Conservation (phyloP, 257 asterid species). For the Solanum medicagineum region DNA sequence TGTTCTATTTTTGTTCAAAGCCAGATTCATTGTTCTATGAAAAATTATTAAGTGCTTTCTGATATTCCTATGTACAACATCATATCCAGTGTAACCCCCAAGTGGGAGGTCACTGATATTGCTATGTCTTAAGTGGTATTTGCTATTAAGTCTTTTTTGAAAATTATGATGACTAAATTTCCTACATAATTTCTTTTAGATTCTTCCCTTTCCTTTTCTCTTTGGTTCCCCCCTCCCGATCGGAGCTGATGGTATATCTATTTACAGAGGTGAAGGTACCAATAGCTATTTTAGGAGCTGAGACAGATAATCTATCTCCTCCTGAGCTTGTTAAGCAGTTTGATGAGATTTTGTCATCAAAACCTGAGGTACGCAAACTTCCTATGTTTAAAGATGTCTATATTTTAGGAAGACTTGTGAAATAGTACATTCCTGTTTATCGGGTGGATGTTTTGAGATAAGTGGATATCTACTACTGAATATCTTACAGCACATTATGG, state of each 20-base stretch:
- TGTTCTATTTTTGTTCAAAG: background rate
- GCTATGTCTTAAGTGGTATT: background rate
- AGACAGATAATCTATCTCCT: slow-evolving; percentile 30
- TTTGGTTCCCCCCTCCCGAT: no score
- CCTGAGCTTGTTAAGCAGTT: slow-evolving; percentile 41
- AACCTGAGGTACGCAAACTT: slow-evolving; percentile 30
- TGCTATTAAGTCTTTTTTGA: background rate
- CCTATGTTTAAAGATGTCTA: background rate
- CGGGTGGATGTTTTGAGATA: background rate
- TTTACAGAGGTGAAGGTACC: slow-evolving; percentile 43
- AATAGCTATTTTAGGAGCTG: slow-evolving; percentile 52
- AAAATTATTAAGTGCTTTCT: background rate
- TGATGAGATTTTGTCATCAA: slow-evolving; percentile 33
- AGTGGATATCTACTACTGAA: background rate
- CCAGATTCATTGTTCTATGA: background rate
- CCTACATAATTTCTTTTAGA: background rate
- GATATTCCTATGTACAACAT: background rate
- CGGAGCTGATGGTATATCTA: background rate
- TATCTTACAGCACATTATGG: background rate
- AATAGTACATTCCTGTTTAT: background rate
- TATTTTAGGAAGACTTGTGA: background rate
- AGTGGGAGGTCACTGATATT: no score
- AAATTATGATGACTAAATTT: background rate
- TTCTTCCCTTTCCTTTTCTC: background rate
- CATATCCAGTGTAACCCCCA: no score